A percentile compares a stretch with the other conserved stretches of the same genome.
These are phyloP conservation scores for Exophiala spinifera DNA, from an alignment of 2,329 filamentous ascomycete genomes.

Conservation along the genomic window DNA sequence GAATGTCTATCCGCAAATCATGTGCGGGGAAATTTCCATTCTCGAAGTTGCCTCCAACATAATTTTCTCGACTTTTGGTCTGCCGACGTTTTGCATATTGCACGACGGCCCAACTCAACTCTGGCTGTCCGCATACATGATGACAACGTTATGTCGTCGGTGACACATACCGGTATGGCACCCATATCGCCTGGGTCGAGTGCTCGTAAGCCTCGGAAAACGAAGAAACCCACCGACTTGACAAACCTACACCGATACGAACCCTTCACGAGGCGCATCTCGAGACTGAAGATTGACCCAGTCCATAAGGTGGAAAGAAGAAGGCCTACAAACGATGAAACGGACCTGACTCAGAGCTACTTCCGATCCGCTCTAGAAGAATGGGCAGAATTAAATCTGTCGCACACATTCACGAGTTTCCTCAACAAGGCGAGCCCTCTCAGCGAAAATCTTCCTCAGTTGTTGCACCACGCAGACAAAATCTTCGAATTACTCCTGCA, in stretches of 20 bases:
- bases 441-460: slow-evolving; percentile 85
- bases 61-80: slow-evolving; percentile 3
- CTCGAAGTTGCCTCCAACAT: slow-evolving; percentile 10
- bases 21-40: slow-evolving; percentile 13
- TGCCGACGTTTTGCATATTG: neutral
- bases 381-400: slow-evolving; percentile 90
- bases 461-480: slow-evolving; percentile 82
- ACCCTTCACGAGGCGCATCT: slow-evolving; percentile 84
- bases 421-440: slow-evolving; percentile 70
- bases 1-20: neutral
- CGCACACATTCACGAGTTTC: slow-evolving; percentile 75
- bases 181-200: slow-evolving; percentile 63
- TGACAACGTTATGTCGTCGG: neutral
- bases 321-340: slow-evolving; percentile 70
- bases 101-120: neutral
- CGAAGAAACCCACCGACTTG: slow-evolving; percentile 64
- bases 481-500: slow-evolving; percentile 75
- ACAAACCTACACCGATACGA: slow-evolving; percentile 87
- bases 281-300: slow-evolving; percentile 89
- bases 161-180: slow-evolving; percentile 35
- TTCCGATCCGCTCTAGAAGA: slow-evolving; percentile 77
- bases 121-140: no score
- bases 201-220: slow-evolving; percentile 63
- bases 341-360: slow-evolving; percentile 72
- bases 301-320: slow-evolving; percentile 74